Percentiles rank a stretch among this genome's conserved stretches.
Conservation (phyloP, 106 monocot genomes). For the Dendrobium catenatum region DNA sequence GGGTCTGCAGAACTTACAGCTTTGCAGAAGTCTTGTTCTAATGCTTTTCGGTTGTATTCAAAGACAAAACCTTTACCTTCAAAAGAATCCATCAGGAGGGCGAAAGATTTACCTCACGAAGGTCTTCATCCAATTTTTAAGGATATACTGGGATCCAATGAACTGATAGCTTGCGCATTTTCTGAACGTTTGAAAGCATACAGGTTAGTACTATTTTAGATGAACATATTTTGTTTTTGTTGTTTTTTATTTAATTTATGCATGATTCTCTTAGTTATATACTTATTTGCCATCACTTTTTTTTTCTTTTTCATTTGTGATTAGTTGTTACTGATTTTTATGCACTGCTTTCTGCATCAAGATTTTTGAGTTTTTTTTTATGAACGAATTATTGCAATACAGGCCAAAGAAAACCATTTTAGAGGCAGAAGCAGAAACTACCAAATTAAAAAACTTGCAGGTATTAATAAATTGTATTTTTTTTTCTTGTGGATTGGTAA, state of each 20-base stretch:
- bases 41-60: conserved; percentile 79
- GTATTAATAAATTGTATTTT: conserved; percentile 29
- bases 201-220: conserved; percentile 39
- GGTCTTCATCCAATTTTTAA: conserved; percentile 84
- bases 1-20: conserved; percentile 40
- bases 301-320: background rate
- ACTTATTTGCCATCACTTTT: background rate
- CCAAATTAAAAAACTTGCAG: conserved; percentile 55
- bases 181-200: conserved; percentile 80
- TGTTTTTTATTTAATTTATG: background rate
- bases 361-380: conserved; percentile 1
- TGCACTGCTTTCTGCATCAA: conserved; percentile 10
- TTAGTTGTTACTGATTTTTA: background rate
- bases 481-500: background rate
- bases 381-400: conserved; percentile 15
- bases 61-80: conserved; percentile 85
- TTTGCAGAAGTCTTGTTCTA: conserved; percentile 59
- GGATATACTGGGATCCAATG: conserved; percentile 49
- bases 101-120: conserved; percentile 72
- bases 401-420: conserved; percentile 96
- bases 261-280: background rate
- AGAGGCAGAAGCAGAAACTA: conserved; percentile 83
- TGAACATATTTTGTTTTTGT: background rate
- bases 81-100: conserved; percentile 75
- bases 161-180: conserved; percentile 86